These are phyloP conservation scores for Starmera caribaea DNA, from an alignment of 805 yeast species.

Conservation along the genomic window DNA sequence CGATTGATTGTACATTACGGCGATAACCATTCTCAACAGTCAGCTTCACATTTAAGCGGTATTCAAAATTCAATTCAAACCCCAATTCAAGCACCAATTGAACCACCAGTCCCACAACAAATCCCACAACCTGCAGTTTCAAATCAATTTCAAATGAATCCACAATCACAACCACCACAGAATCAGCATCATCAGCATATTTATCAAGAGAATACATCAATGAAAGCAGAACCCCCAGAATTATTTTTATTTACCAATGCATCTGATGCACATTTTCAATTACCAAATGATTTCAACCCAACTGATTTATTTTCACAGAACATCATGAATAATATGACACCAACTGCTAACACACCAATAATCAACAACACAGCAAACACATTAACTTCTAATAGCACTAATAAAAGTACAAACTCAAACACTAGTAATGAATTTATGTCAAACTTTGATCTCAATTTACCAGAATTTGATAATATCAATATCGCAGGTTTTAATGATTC, in stretches of 20 bases:
- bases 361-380: not conserved
- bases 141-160: not conserved
- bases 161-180: not conserved
- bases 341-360: conserved; percentile 5
- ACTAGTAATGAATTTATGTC: not conserved
- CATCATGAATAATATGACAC: not conserved
- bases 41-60: conserved; percentile 1
- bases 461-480: conserved; percentile 16
- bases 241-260: conserved; percentile 17
- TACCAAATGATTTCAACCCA: conserved; percentile 15
- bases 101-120: not conserved
- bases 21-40: not conserved
- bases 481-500: conserved; percentile 10
- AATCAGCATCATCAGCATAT: not conserved
- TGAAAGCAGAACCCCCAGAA: conserved; percentile 16
- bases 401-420: not conserved
- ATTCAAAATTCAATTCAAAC: conserved; percentile 5
- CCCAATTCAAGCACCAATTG: conserved; percentile 7
- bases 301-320: conserved; percentile 16
- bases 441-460: conserved; percentile 13
- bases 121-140: not conserved
- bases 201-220: not conserved
- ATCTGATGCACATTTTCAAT: not conserved
- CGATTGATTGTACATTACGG: conserved; percentile 7
- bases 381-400: too few relatives aligned